Conservation (phyloP, 768 basidiomycete species). For the Dacryopinax primogenitus region DNA sequence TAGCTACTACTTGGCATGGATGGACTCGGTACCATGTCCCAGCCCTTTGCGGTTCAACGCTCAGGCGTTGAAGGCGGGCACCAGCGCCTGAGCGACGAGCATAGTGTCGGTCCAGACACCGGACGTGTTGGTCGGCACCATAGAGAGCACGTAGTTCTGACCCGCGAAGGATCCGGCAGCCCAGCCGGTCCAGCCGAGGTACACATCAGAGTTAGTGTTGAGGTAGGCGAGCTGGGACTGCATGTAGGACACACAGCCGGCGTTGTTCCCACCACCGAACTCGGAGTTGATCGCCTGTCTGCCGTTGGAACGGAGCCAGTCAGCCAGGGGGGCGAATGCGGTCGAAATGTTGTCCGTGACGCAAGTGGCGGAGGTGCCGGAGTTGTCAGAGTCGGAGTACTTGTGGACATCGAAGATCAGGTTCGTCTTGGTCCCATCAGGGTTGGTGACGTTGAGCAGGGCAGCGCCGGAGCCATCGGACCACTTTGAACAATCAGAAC, state of each 20-base stretch:
- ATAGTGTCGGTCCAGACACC: slow-evolving; percentile 31
- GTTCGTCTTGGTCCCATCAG: slow-evolving; percentile 21
- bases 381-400: slow-evolving; percentile 45
- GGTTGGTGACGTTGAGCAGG: slow-evolving; percentile 19
- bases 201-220: slow-evolving; percentile 38
- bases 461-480: not conserved
- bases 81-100: slow-evolving; percentile 20
- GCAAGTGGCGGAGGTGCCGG: slow-evolving; percentile 36
- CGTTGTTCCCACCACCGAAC: slow-evolving; percentile 44
- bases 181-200: slow-evolving; percentile 47
- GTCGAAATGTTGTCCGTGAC: slow-evolving; percentile 39
- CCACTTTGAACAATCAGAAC: slow-evolving; percentile 32
- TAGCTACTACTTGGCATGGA: too few species aligned
- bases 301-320: slow-evolving; percentile 38
- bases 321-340: slow-evolving; percentile 36
- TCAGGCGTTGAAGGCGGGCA: not conserved
- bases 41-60: not conserved
- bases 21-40: not conserved
- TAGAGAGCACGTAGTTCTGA: slow-evolving; percentile 26
- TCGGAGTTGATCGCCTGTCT: slow-evolving; percentile 49
- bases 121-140: slow-evolving; percentile 25
- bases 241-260: slow-evolving; percentile 33
- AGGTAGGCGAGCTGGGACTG: slow-evolving; percentile 38
- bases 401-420: slow-evolving; percentile 53
- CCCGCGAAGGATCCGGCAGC: slow-evolving; percentile 47